Conservation (phyloP, 345 rosid genomes). For the Melaleuca alternifolia region DNA sequence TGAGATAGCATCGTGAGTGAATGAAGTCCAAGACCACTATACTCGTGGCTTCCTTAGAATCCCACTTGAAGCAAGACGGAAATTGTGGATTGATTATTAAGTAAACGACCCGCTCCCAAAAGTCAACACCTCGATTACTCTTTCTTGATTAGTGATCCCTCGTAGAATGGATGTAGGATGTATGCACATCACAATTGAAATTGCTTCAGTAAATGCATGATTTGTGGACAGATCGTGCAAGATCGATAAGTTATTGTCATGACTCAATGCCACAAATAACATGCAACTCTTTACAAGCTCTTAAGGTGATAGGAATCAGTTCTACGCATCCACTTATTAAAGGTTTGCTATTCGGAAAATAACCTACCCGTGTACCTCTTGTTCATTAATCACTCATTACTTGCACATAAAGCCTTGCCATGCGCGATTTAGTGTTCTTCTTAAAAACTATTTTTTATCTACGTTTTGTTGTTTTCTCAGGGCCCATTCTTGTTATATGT, state of each 20-base stretch:
- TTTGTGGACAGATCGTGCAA: neutral
- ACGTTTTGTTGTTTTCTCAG: neutral
- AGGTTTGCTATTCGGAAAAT: neutral
- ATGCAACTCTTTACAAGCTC: neutral
- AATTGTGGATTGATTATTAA: neutral
- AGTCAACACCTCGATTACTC: too few relatives aligned
- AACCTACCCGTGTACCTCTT: accelerated
- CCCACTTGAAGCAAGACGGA: neutral
- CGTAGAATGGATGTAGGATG: neutral
- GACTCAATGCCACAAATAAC: neutral
- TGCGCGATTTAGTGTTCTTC: neutral
- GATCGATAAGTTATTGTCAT: neutral
- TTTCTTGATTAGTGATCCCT: neutral
- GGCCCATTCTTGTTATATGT: neutral
- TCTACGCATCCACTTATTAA: neutral
- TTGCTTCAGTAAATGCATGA: neutral
- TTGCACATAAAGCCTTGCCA: neutral
- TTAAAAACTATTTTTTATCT: neutral
- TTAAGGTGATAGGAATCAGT: accelerated
- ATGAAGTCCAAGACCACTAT: too few relatives aligned
- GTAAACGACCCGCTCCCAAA: too few relatives aligned
- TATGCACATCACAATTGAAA: neutral
- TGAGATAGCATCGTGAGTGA: too few relatives aligned
- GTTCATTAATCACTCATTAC: neutral
- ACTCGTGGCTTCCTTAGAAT: neutral